Percentiles rank a stretch among this genome's conserved stretches.
These are phyloP conservation scores for Halenospora varia DNA, from an alignment of 495 filamentous ascomycete species.

Conservation along the genomic window DNA sequence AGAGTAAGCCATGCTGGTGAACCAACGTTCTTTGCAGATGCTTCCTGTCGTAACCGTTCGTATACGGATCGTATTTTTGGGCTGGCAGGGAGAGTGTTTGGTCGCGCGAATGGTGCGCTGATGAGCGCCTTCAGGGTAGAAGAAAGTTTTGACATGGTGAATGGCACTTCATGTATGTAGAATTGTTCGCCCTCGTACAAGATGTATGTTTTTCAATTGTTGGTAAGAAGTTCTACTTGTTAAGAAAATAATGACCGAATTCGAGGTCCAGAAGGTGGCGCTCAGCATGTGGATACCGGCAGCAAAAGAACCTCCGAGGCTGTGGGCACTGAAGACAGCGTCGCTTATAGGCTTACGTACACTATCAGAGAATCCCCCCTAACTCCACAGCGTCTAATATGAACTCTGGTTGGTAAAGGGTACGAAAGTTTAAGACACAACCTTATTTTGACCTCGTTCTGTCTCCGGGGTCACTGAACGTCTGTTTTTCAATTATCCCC, in stretches of 20 bases:
- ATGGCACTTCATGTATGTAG: not conserved
- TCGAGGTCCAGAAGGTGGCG: not conserved
- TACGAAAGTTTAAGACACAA: too few species aligned
- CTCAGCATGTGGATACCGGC: not conserved
- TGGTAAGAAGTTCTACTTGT: not conserved
- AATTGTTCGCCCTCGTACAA: not conserved
- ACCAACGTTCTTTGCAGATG: conserved; percentile 49
- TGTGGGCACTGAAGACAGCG: too few species aligned
- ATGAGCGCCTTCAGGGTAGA: conserved; percentile 66
- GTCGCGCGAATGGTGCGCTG: conserved; percentile 60
- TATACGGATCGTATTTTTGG: conserved; percentile 56
- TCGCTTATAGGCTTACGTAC: not conserved
- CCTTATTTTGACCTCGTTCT: too few species aligned
- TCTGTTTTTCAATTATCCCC: too few species aligned
- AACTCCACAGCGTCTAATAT: too few species aligned
- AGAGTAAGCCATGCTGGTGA: conserved; percentile 61
- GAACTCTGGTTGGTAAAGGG: too few species aligned
- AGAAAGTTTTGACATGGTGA: conserved; percentile 64
- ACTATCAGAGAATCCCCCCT: not conserved
- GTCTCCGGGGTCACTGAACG: too few species aligned
- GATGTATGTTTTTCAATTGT: not conserved
- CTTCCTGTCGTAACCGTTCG: conserved; percentile 51
- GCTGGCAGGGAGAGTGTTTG: conserved; percentile 61
- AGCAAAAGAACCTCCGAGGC: not conserved
- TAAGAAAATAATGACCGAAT: conserved; percentile 3